These are phyloP conservation scores for Termitomyces sp. DNA, from an alignment of 768 basidiomycete genomes.

Conservation along the genomic window DNA sequence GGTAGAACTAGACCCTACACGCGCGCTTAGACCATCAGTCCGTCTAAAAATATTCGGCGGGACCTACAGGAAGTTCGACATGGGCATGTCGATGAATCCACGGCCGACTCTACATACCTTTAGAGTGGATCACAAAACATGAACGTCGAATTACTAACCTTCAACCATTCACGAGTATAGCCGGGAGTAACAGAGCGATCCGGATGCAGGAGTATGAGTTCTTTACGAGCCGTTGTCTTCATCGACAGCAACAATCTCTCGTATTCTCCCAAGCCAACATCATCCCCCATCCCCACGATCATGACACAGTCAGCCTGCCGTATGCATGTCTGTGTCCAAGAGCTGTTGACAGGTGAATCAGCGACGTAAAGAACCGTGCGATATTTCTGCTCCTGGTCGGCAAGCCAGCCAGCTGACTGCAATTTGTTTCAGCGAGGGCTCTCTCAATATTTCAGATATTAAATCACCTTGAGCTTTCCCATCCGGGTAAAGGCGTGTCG, in stretches of 20 bases:
- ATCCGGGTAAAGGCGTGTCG: slow-evolving; percentile 94
- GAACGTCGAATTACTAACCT: slow-evolving; percentile 42
- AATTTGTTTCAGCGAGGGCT: background rate
- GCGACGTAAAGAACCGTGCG: slow-evolving; percentile 94
- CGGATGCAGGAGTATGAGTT: slow-evolving; percentile 90
- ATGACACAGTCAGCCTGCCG: slow-evolving; percentile 95
- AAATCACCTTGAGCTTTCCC: slow-evolving; percentile 91
- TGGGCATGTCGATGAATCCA: slow-evolving; percentile 98
- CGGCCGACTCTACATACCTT: slow-evolving; percentile 66
- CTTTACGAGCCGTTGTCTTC: slow-evolving; percentile 98
- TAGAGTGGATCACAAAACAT: slow-evolving; percentile 3
- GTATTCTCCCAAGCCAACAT: slow-evolving; percentile 88
- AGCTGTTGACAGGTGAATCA: slow-evolving; percentile 90
- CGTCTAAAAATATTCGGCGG: background rate
- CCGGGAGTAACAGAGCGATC: slow-evolving; percentile 87
- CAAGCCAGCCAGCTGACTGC: slow-evolving; percentile 74
- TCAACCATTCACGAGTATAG: slow-evolving; percentile 94
- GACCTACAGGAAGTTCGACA: slow-evolving; percentile 74
- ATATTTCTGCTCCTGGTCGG: slow-evolving; percentile 92
- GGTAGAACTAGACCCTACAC: slow-evolving; percentile 67
- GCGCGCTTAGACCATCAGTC: background rate
- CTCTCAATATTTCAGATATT: background rate
- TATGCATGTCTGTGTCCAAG: slow-evolving; percentile 98
- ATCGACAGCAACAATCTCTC: slow-evolving; percentile 89
- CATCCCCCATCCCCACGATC: slow-evolving; percentile 93